Evolutionary conservation across 768 basidiomycete species (phyloP).

Genomic region (Scleroderma citrinum): DNA sequence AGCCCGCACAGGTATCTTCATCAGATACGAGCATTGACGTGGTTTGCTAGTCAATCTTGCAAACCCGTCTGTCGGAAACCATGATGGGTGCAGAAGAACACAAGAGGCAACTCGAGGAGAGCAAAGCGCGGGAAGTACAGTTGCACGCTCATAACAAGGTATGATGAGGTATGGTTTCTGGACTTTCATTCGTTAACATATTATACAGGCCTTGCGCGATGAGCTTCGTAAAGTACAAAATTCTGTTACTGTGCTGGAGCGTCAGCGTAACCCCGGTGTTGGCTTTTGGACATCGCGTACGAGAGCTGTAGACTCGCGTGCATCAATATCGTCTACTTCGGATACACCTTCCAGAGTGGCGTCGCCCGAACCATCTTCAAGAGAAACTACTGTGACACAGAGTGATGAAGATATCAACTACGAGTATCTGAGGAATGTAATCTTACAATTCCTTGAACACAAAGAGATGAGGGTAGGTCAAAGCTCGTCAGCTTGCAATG

Average conservation of each 20-base stretch:
- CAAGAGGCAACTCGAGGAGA: conserved; percentile 70
- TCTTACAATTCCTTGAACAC: conserved; percentile 95
- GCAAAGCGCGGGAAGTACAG: conserved; percentile 61
- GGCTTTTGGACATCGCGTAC: conserved; percentile 76
- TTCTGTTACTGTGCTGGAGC: conserved; percentile 83
- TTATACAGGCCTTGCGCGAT: conserved; percentile 75
- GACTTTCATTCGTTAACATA: conserved; percentile 3
- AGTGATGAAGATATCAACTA: conserved; percentile 91
- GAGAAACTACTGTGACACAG: conserved; percentile 22
- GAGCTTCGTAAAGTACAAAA: conserved; percentile 95
- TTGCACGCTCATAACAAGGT: conserved; percentile 78
- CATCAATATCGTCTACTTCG: conserved; percentile 39
- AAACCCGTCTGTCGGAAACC: conserved; percentile 44
- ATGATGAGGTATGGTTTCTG: conserved; percentile 7
- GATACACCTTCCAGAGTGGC: conserved; percentile 32
- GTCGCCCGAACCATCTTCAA: conserved; percentile 31
- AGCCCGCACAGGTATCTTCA: conserved; percentile 7
- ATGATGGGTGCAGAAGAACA: conserved; percentile 43
- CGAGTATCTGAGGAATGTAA: conserved; percentile 94
- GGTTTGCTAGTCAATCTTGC: conserved; percentile 36
- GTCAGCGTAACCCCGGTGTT: conserved; percentile 88
- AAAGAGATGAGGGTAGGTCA: conserved; percentile 92
- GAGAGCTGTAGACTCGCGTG: conserved; percentile 29
- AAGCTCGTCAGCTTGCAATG: not conserved
- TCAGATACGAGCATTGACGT: conserved; percentile 1